These are phyloP conservation scores for Nakazawaea ishiwadae DNA, from an alignment of 805 yeast genomes.

Conservation along the genomic window DNA sequence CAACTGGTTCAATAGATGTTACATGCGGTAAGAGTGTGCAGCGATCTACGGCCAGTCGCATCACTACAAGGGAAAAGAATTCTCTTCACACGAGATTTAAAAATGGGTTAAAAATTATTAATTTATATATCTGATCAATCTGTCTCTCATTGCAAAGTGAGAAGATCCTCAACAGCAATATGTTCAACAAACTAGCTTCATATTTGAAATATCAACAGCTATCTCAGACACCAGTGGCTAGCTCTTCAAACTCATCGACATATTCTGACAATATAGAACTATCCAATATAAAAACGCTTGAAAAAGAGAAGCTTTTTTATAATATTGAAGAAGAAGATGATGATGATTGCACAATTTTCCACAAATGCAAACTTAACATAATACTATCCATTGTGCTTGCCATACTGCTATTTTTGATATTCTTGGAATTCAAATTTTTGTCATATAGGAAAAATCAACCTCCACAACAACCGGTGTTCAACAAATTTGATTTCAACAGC, in stretches of 20 bases:
- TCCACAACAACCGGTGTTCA: slow-evolving; percentile 9
- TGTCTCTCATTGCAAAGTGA: no score
- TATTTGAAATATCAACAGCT: neutral
- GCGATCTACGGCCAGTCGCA: no score
- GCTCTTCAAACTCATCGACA: no score
- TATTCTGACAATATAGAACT: slow-evolving; percentile 1
- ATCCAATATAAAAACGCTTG: neutral
- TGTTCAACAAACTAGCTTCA: no score
- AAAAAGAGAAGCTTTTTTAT: neutral
- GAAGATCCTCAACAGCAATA: no score
- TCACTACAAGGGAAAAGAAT: no score
- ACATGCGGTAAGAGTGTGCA: no score
- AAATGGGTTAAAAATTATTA: no score
- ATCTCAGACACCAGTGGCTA: neutral
- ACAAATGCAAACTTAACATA: slow-evolving; percentile 1
- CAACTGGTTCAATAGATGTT: no score
- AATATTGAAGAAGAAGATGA: slow-evolving; percentile 6
- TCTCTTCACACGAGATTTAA: no score
- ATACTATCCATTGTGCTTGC: neutral
- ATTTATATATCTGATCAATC: no score
- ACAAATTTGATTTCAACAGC: neutral
- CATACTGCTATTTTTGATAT: neutral
- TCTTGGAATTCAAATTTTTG: neutral
- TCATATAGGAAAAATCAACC: slow-evolving; percentile 8
- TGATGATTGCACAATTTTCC: neutral